Percentiles rank a stretch among this genome's conserved stretches.
Evolutionary conservation across 148 eudicot species (phyloP).

Genomic region (Fallopia convolvulus): DNA sequence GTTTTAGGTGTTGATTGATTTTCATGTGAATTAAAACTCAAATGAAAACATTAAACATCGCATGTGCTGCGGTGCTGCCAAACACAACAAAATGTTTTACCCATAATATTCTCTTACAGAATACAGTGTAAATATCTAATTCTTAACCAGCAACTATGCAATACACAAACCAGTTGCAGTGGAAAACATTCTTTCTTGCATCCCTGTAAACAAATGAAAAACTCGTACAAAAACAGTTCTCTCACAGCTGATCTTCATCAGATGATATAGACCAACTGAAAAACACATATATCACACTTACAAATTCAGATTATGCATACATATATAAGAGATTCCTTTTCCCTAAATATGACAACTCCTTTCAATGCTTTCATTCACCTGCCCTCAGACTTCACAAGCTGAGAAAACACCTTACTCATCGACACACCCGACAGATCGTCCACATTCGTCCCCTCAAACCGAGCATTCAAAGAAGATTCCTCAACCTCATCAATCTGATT

Average conservation of each 20-base stretch:
- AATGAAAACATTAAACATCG: too few species aligned
- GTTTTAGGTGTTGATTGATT: too few species aligned
- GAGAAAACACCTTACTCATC: constrained; percentile 15
- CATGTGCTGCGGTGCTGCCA: too few species aligned
- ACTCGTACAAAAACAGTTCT: neutral
- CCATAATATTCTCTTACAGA: neutral
- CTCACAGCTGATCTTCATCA: neutral
- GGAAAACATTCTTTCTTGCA: neutral
- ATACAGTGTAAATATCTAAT: neutral
- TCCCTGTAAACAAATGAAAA: neutral
- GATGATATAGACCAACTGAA: neutral
- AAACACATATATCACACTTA: neutral
- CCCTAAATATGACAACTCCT: neutral
- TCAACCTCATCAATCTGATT: neutral
- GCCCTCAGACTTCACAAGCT: constrained; percentile 18
- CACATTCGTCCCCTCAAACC: constrained; percentile 7
- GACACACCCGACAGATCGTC: constrained; percentile 14
- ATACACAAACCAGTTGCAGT: constrained; percentile 2
- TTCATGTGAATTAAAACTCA: too few species aligned
- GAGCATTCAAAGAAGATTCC: neutral
- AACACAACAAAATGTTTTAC: too few species aligned
- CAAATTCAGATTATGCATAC: neutral
- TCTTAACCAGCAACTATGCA: neutral
- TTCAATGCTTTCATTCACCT: neutral
- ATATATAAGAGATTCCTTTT: neutral